Conservation (phyloP, 306 rosid genomes). For the Malus asiatica region DNA sequence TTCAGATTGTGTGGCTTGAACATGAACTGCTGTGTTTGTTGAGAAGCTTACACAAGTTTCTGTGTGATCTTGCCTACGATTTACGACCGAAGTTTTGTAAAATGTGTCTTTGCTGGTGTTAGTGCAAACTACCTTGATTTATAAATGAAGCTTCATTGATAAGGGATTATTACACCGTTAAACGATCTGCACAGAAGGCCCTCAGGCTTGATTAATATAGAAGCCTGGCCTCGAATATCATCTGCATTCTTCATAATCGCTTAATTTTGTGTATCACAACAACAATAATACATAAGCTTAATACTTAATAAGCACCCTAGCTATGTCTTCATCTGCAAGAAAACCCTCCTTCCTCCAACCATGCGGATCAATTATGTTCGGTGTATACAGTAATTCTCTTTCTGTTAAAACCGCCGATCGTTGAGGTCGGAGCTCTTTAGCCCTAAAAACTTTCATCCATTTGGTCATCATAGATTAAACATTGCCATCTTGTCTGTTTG, state of each 20-base stretch:
- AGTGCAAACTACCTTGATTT: neutral
- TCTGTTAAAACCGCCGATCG: neutral
- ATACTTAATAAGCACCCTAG: neutral
- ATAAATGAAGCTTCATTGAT: neutral
- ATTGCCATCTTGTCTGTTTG: slow-evolving; percentile 14
- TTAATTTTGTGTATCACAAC: neutral
- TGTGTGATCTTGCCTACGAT: neutral
- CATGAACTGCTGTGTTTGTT: neutral
- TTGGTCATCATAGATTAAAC: slow-evolving; percentile 12
- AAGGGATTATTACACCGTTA: neutral
- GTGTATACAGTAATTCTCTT: neutral
- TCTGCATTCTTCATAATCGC: neutral
- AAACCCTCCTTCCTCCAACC: neutral
- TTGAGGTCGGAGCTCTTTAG: neutral
- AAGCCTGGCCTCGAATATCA: neutral
- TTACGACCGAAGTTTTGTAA: neutral
- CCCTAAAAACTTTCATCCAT: neutral
- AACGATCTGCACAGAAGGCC: neutral
- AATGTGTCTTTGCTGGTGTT: neutral
- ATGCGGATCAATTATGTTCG: neutral
- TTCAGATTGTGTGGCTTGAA: neutral
- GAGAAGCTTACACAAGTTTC: neutral
- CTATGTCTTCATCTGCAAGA: neutral
- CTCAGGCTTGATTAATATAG: neutral
- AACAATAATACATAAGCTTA: neutral